phyloP scores from a whole-genome alignment of 2,329 filamentous ascomycete species.

The Diaporthe caulivora region DNA sequence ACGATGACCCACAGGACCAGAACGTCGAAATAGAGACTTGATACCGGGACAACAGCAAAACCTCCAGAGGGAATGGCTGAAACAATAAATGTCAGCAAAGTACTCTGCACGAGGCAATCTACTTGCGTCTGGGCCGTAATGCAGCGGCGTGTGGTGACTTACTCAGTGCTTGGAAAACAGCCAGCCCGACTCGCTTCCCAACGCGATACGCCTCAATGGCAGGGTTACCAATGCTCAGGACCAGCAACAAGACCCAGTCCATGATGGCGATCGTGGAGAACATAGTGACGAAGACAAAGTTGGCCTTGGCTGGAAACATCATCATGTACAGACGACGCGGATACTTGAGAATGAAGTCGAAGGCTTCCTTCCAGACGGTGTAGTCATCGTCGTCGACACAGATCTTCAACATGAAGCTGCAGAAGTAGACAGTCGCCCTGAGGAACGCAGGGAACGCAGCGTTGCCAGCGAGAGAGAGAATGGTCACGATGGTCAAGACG shows the following conservation, averaged over 20 bases:
- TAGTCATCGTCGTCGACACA: slow-evolving; percentile 50
- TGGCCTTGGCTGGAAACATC: slow-evolving; percentile 69
- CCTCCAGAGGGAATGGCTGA: slow-evolving; percentile 63
- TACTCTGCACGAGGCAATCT: too few species aligned
- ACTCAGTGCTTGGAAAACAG: slow-evolving; percentile 60
- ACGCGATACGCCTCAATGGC: slow-evolving; percentile 57
- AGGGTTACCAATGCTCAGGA: slow-evolving; percentile 65
- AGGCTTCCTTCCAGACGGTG: slow-evolving; percentile 53
- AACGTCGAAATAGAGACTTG: slow-evolving; percentile 55
- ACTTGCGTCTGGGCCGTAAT: background rate
- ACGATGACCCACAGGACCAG: slow-evolving; percentile 58
- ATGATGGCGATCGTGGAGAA: slow-evolving; percentile 61
- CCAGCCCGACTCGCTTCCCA: slow-evolving; percentile 62
- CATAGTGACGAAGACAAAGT: slow-evolving; percentile 62
- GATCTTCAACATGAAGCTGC: slow-evolving; percentile 42
- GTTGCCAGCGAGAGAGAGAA: slow-evolving; percentile 59
- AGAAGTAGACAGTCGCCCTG: slow-evolving; percentile 44
- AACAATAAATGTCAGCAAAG: background rate
- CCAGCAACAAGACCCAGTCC: slow-evolving; percentile 65
- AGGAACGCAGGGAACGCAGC: slow-evolving; percentile 66
- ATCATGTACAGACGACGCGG: slow-evolving; percentile 72
- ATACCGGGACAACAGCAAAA: slow-evolving; percentile 65
- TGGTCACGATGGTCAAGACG: slow-evolving; percentile 46
- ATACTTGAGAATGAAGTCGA: slow-evolving; percentile 66
- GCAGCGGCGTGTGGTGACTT: background rate